Evolutionary conservation across 768 basidiomycete genomes (phyloP), one percentile per base, ranked within the genome.

Genomic region (Lactifluus subvellereus): DNA sequence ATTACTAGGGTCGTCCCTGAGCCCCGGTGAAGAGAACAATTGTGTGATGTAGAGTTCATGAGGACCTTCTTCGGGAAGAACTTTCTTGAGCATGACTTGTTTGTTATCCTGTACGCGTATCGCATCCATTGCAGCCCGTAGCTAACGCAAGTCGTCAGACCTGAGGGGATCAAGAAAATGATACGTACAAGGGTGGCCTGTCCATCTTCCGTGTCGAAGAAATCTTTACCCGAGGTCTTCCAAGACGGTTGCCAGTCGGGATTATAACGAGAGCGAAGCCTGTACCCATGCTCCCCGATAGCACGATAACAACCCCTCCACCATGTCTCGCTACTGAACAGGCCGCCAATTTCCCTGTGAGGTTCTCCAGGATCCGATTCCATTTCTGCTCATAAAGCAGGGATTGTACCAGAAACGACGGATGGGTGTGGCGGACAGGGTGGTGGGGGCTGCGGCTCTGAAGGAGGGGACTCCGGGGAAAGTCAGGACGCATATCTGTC

Each of bases 51-150:
- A 18, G 4, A 57, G 37, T 47, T 70, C 65, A 14, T 53, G 40
- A 22, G 60, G 59, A 11, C 57, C 37, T 14, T 45, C 53, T 1
- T 54, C 56, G 4, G 54, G 40, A 6, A 54, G 58, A 6, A 67
- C 56, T 38, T 59, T 59, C 60, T 69, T 69, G 40, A 69, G 40
- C 48, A 52, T 64, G 0, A 69, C 63, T 16, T 57, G 48, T 33
- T 45, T 56, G 6, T 57, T 37, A 32, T 69, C 67, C 0, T 45
- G 43, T 0, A 64, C 32, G 2, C 67, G 67, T 7, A n/a, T 59
- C 0, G 65, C 67, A 32, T 68, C 68, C 20, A 68, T 62, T 20
- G 18, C 27, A 16, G 53, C 59, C 9, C 59, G 16, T 43, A 27
- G 27, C 27, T 27, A 27, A 27, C 27, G 27, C 27, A 27, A 27